A percentile compares a stretch with the other conserved stretches of the same genome.
Conservation (phyloP, 2,329 filamentous ascomycete species). For the Arthrobotrys musiformis region DNA sequence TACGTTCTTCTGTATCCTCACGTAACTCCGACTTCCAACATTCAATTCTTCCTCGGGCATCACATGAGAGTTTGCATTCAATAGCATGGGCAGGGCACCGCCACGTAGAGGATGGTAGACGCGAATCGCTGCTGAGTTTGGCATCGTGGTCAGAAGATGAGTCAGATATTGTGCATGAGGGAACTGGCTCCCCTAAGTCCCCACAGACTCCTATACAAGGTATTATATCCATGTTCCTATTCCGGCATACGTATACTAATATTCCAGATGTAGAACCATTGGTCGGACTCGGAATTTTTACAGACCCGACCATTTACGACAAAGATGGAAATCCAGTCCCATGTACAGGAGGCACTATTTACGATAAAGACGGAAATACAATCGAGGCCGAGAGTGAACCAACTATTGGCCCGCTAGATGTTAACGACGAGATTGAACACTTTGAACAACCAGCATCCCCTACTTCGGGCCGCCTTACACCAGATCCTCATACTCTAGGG, state of each 20-base stretch:
- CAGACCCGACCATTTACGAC: conserved; percentile 10
- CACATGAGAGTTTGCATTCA: conserved; percentile 40
- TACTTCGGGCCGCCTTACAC: neutral
- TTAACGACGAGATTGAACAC: neutral
- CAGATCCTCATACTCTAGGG: neutral
- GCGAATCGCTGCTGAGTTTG: conserved; percentile 28
- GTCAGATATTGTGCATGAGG: neutral
- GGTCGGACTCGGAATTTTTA: neutral
- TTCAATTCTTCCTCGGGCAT: conserved; percentile 12
- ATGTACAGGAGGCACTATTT: neutral
- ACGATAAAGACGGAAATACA: conserved; percentile 29
- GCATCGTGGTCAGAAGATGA: conserved; percentile 50
- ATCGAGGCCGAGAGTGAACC: neutral
- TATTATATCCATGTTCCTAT: neutral
- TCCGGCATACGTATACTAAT: neutral
- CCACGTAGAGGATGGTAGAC: conserved; percentile 4
- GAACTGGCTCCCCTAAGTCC: neutral
- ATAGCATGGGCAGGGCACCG: conserved; percentile 43
- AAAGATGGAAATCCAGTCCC: conserved; percentile 23
- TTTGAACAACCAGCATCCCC: neutral
- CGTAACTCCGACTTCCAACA: conserved; percentile 17
- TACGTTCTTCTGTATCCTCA: conserved; percentile 31
- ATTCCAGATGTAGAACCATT: neutral
- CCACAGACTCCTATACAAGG: conserved; percentile 17
- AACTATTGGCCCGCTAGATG: neutral